A percentile compares a stretch with the other conserved stretches of the same genome.
Evolutionary conservation across 495 filamentous ascomycete genomes (phyloP).

Genomic region (Melanomma pulvis-pyrius): DNA sequence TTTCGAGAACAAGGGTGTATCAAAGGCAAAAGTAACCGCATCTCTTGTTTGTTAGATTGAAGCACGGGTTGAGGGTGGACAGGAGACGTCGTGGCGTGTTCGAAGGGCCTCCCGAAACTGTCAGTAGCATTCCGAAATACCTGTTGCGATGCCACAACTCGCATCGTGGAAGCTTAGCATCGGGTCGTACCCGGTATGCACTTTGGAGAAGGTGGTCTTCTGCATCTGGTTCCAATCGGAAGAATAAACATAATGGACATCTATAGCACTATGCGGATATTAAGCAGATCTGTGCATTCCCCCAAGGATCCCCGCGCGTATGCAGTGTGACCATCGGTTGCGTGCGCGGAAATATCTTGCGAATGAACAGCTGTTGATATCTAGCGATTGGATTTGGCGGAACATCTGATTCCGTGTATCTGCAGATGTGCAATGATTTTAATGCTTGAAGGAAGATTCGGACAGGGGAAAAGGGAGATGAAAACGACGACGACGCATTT

Average conservation of each 20-base stretch:
- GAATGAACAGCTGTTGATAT: neutral
- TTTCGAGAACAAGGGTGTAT: neutral
- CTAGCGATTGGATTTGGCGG: neutral
- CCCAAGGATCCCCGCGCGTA: neutral
- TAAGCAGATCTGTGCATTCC: neutral
- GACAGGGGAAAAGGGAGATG: neutral
- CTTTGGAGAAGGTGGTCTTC: neutral
- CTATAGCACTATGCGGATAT: conserved; percentile 9
- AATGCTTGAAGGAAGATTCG: neutral
- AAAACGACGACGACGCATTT: too few species aligned
- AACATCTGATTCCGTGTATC: neutral
- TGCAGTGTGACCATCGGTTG: conserved; percentile 2
- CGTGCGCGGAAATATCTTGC: neutral
- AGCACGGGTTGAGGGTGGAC: neutral
- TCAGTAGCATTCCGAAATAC: too few species aligned
- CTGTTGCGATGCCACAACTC: too few species aligned
- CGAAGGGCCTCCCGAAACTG: too few species aligned
- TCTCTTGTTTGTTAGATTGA: neutral
- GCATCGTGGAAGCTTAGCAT: neutral
- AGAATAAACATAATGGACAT: neutral
- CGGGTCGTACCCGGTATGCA: neutral
- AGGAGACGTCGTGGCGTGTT: neutral
- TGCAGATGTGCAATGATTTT: neutral
- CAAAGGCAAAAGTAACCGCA: neutral
- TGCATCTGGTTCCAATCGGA: neutral